Percentiles rank a stretch among this genome's conserved stretches.
phyloP scores from a whole-genome alignment of 2,329 filamentous ascomycete species.

The Periconia digitata region DNA sequence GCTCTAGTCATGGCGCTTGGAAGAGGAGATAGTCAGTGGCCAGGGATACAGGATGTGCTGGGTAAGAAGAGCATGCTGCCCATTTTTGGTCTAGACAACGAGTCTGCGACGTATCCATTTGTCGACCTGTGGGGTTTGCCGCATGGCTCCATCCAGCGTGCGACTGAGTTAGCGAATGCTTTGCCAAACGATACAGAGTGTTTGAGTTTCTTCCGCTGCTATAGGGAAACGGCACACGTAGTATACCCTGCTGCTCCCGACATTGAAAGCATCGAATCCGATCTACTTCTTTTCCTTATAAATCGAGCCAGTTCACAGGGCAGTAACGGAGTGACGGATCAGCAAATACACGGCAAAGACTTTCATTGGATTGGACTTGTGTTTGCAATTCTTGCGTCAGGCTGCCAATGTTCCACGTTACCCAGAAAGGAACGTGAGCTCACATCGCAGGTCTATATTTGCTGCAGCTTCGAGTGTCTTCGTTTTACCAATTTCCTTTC shows the following conservation, averaged over 20 bases:
- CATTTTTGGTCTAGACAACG: conserved; percentile 64
- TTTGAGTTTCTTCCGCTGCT: conserved; percentile 59
- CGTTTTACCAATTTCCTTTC: conserved; percentile 66
- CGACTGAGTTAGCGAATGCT: conserved; percentile 60
- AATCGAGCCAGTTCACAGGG: conserved; percentile 52
- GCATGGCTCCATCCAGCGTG: conserved; percentile 59
- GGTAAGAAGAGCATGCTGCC: conserved; percentile 63
- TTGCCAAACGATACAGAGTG: conserved; percentile 62
- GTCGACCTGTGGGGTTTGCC: conserved; percentile 65
- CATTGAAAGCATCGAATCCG: conserved; percentile 56
- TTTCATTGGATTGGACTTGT: conserved; percentile 62
- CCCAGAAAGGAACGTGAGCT: conserved; percentile 62
- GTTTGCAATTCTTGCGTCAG: conserved; percentile 64
- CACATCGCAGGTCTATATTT: conserved; percentile 66
- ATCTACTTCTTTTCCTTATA: conserved; percentile 56
- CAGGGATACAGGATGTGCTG: conserved; percentile 59
- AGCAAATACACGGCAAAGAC: conserved; percentile 59
- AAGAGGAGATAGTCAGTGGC: conserved; percentile 49
- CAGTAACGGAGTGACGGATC: conserved; percentile 50
- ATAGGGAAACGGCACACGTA: conserved; percentile 60
- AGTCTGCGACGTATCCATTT: conserved; percentile 66
- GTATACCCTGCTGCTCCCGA: conserved; percentile 64
- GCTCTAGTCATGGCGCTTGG: conserved; percentile 59
- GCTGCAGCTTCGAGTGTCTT: conserved; percentile 66
- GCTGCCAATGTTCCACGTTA: conserved; percentile 61